phyloP scores from a whole-genome alignment of 352 stramenopile genomes.

The Thalassiosira mediterranea region DNA sequence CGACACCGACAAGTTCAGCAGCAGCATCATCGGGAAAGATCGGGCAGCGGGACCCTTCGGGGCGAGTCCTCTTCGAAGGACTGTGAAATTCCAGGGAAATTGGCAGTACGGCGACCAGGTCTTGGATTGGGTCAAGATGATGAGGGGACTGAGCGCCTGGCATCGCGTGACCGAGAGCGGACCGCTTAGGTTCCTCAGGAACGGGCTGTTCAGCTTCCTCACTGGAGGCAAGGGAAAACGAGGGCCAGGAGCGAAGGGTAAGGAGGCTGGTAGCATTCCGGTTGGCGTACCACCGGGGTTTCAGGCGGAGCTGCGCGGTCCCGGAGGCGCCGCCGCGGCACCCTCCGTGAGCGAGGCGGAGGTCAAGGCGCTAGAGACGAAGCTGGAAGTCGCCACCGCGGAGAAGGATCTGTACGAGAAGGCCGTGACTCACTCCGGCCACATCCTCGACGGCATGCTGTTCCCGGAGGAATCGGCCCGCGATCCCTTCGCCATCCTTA shows the following conservation, averaged over 20 bases:
- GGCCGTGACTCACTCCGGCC: conserved; percentile 44
- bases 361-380: conserved; percentile 28
- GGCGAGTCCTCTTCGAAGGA: conserved; percentile 48
- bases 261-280: conserved; percentile 43
- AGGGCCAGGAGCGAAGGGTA: background rate
- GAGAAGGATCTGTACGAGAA: conserved; percentile 40
- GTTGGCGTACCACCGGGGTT: conserved; percentile 61
- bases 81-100: conserved; percentile 73
- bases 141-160: conserved; percentile 69
- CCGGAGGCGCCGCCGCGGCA: background rate
- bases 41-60: conserved; percentile 43
- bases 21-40: conserved; percentile 50
- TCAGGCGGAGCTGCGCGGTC: conserved; percentile 31
- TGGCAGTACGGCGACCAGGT: conserved; percentile 72
- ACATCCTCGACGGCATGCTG: conserved; percentile 44
- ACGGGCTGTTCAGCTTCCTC: conserved; percentile 47
- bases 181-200: conserved; percentile 41
- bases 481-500: conserved; percentile 47
- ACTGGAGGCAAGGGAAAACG: conserved; percentile 11
- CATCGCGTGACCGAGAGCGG: conserved; percentile 56
- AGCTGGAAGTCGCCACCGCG: conserved; percentile 31
- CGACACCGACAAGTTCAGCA: conserved; percentile 55
- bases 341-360: conserved; percentile 5
- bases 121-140: conserved; percentile 76
- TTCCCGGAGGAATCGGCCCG: conserved; percentile 28